A percentile compares a stretch with the other conserved stretches of the same genome.
Evolutionary conservation across 768 basidiomycete species (phyloP).

Genomic region (Auricularia cornea): DNA sequence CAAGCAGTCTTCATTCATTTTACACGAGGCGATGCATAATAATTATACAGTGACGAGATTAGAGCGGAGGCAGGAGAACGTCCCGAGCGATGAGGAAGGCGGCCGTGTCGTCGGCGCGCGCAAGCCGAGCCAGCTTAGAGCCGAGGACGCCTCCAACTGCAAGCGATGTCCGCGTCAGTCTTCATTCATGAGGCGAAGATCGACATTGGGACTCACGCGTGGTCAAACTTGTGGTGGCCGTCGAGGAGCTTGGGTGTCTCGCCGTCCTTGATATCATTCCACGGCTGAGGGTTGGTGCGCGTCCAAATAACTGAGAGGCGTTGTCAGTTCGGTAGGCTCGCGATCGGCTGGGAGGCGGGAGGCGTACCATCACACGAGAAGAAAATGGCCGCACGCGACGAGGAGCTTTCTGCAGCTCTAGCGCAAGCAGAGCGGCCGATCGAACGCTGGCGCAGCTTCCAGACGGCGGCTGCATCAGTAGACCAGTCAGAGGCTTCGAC

Average conservation of each 20-base stretch:
- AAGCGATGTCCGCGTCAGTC: background rate
- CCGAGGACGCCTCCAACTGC: background rate
- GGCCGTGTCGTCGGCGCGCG: background rate
- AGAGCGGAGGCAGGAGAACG: background rate
- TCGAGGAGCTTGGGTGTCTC: conserved; percentile 65
- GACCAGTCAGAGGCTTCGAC: no score
- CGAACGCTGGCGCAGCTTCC: no score
- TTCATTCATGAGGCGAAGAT: conserved; percentile 18
- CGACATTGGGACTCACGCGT: conserved; percentile 40
- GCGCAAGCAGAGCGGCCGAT: no score
- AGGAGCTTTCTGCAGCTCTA: no score
- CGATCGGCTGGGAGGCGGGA: background rate
- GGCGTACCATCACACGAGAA: conserved; percentile 29
- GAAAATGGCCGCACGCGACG: no score
- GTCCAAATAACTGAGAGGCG: conserved; percentile 61
- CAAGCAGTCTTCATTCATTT: background rate
- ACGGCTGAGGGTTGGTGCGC: conserved; percentile 75
- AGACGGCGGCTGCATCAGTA: no score
- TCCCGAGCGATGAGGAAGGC: background rate
- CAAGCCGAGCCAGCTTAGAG: background rate
- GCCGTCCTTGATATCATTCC: conserved; percentile 70
- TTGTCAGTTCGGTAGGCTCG: background rate
- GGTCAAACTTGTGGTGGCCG: conserved; percentile 67
- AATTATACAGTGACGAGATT: background rate
- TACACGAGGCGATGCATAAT: background rate